Percentiles rank a stretch among this genome's conserved stretches.
Conservation (phyloP, 768 basidiomycete genomes). For the Suillus alpinus region DNA sequence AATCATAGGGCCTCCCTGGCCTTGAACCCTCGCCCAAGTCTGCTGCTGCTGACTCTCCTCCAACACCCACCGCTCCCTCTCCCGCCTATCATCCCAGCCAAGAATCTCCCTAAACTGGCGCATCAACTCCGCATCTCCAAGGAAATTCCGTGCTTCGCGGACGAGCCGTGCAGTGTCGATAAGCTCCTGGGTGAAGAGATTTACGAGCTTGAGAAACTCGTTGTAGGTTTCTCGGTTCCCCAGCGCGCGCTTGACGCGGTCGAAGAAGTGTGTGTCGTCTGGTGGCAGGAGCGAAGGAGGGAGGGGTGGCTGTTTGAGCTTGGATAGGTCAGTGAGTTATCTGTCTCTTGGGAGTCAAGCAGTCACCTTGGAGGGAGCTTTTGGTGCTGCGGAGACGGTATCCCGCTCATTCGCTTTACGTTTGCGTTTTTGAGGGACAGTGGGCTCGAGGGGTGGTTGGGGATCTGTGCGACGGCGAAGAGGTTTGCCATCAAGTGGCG, state of each 20-base stretch:
- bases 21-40: constrained; percentile 50
- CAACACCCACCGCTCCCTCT: constrained; percentile 48
- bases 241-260: constrained; percentile 75
- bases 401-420: constrained; percentile 48
- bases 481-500: constrained; percentile 33
- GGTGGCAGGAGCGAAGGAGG: constrained; percentile 18
- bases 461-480: constrained; percentile 45
- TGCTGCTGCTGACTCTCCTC: constrained; percentile 45
- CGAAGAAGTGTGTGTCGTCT: constrained; percentile 86
- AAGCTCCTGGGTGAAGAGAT: constrained; percentile 91
- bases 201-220: constrained; percentile 93
- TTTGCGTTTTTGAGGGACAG: constrained; percentile 68
- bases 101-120: constrained; percentile 81
- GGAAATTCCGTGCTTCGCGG: constrained; percentile 74
- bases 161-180: constrained; percentile 86
- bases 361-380: not conserved
- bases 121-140: constrained; percentile 77
- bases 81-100: constrained; percentile 79
- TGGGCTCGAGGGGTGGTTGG: constrained; percentile 33
- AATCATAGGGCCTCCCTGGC: constrained; percentile 36
- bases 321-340: not conserved
- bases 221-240: constrained; percentile 79
- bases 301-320: constrained; percentile 22
- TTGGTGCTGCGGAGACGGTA: not conserved
- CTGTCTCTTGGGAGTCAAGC: not conserved